Evolutionary conservation across 2,329 filamentous ascomycete genomes (phyloP), one percentile per base, ranked within the genome.

Genomic region (Paecilomyces variotii): DNA sequence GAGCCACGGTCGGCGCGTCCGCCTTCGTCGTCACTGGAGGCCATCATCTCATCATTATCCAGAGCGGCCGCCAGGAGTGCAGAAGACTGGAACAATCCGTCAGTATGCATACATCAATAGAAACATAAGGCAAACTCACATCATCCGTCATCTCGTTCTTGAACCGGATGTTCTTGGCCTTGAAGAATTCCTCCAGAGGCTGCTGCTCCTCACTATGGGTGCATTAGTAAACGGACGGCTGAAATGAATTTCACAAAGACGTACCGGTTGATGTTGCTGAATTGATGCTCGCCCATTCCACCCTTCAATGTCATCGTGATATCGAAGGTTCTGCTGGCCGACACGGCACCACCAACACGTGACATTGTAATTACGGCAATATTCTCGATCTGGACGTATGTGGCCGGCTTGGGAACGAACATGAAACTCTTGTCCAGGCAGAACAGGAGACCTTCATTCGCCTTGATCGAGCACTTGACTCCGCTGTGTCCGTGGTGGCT

Each of bases 401-500:
- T 97, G 14, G 94, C 92, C 1, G 94, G 94, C 79, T 99, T 99
- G 32, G 94, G 94, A 14, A 99, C 94, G 74, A 99, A 99, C 85
- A 99, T 95, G 76, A 99, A 96, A 6, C 92, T 93, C 78, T 97
- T 97, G 76, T 99, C 94, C 65, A 99, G 79, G 73, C 92, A 97
- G 83, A 96, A 99, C 55, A 99, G 80, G 71, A 96, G 92, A 61
- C 95, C 94, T 78, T 99, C 94, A 74, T 95, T 97, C 57, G 95
- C 95, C 78, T 99, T 99, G 84, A 99, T 97, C n/a, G 92, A 96
- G 76, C 94, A 99, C 79, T 99, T 99, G 76, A 99, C 95, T 59
- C 94, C 94, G 65, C 87, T 90, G 74, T 97, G 92, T 68, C 89
- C 86, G 72, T 96, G 91, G 77, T 97, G 94, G 65, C 89, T 74